Conservation (phyloP, 306 rosid species). For the Sicyos edulis region DNA sequence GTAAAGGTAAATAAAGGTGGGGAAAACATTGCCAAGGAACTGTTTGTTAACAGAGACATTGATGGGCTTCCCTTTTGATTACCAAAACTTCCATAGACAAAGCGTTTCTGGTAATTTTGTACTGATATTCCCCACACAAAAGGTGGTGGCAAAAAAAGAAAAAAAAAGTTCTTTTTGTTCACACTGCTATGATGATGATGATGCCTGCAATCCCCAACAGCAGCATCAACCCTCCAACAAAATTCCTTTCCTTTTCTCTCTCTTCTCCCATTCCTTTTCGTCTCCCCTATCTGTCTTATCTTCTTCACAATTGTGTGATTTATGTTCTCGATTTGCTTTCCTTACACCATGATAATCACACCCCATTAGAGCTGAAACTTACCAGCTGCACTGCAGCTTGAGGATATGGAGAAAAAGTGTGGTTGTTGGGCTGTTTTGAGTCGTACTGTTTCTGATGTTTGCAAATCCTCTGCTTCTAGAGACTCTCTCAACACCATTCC, state of each 20-base stretch:
- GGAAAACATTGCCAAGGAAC: background rate
- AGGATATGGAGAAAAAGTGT: constrained; percentile 21
- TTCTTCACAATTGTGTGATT: constrained; percentile 22
- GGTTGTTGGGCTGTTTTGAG: constrained; percentile 26
- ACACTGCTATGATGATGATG: constrained; percentile 42
- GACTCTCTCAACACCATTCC: constrained; percentile 11
- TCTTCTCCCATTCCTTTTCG: constrained; percentile 3
- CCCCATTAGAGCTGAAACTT: background rate
- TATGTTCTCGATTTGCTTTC: constrained; percentile 11
- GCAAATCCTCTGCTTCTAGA: constrained; percentile 22
- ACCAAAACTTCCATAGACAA: background rate
- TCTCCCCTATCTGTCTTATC: constrained; percentile 13
- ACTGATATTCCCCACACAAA: constrained; percentile 19
- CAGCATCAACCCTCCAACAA: constrained; percentile 24
- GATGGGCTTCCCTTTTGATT: background rate
- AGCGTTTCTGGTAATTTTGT: constrained; percentile 12
- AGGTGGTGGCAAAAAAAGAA: constrained; percentile 19
- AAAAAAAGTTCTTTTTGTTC: constrained; percentile 21
- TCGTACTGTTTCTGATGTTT: constrained; percentile 19
- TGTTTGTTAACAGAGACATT: background rate
- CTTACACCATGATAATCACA: constrained; percentile 13
- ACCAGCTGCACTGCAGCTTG: constrained; percentile 1
- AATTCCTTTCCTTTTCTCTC: constrained; percentile 21
- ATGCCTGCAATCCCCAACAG: constrained; percentile 67
- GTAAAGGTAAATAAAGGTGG: background rate